Conservation (phyloP, 2,329 filamentous ascomycete genomes). For the Alternaria atra region DNA sequence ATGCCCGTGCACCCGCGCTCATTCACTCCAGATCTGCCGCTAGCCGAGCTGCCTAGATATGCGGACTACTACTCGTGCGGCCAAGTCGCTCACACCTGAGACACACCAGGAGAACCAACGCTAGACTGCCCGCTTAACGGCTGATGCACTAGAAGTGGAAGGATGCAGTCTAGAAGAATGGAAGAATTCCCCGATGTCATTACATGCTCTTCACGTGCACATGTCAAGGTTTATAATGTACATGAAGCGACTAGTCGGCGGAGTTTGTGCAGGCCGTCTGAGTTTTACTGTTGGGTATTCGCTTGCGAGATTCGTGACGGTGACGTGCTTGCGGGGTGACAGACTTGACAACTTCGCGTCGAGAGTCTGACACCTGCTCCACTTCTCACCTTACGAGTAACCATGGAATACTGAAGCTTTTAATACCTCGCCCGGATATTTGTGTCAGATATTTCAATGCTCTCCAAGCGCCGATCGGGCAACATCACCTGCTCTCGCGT, state of each 20-base stretch:
- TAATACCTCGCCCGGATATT: neutral
- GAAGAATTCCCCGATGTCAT: slow-evolving; percentile 1
- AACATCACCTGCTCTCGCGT: slow-evolving; percentile 8
- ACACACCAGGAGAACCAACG: slow-evolving; percentile 9
- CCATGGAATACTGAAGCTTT: neutral
- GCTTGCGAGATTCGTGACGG: neutral
- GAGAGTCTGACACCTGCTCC: neutral
- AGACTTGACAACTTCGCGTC: neutral
- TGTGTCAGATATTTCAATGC: neutral
- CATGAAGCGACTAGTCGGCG: neutral
- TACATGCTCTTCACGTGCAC: neutral
- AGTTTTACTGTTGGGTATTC: neutral
- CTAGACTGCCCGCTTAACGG: slow-evolving; percentile 12
- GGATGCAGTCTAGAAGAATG: slow-evolving; percentile 4
- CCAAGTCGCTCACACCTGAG: slow-evolving; percentile 15
- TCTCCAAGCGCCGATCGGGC: neutral
- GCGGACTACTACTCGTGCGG: slow-evolving; percentile 16
- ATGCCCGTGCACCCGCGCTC: slow-evolving; percentile 15
- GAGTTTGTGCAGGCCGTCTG: slow-evolving; percentile 1
- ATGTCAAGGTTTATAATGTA: neutral
- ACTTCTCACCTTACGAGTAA: neutral
- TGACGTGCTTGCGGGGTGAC: neutral
- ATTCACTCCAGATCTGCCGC: slow-evolving; percentile 23
- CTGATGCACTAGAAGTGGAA: slow-evolving; percentile 15
- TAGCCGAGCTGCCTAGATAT: slow-evolving; percentile 17